Base-by-base conservation (phyloP, 805 yeast genomes). In the Barnettozyma salicaria region DNA sequence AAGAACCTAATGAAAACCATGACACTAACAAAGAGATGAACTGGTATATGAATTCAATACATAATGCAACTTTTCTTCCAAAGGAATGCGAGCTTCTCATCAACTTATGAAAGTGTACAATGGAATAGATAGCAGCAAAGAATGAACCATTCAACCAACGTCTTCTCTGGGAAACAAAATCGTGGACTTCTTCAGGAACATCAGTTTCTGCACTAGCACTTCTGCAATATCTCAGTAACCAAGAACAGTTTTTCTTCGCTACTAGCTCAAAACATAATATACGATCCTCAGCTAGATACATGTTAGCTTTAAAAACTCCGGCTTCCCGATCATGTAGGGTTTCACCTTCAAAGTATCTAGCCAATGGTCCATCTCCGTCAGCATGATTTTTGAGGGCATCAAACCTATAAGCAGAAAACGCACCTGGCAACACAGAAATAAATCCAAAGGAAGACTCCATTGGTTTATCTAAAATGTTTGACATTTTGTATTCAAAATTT, bases 121-220 rank as follows among this genome's bases (percentile, higher is more conserved):
- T 72, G 0, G 97, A 78, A 56, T 92, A 90, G 40, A 88, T 70
- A 7, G 95, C 92, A 0, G 97, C 97, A 63, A 92, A 90, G 53
- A 92, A 83, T 0, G 97, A 88, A 38, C 97, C 97, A 58, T 90
- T 90, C 47, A 90, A 72, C 97, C 97, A 92, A 63, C 97, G 77
- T 58, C 97, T 74, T 66, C 97, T 76, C 61, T 90, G 97, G 27
- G 88, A 71, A 22, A 92, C 80, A 45, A 90, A 80, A 53, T 89
- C 96, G 17, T 92, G 79, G 23, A 90, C 72, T 24, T 74, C 67
- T 48, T 84, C 95, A 6, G 97, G 97, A 31, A 89, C 97, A 71
- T 92, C 97, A 4, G 97, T 92, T 47, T 85, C 88, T 1, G 97
- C 97, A 45, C 76, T 76, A 5, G 97, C 95, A 39, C 80, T 74